These are phyloP conservation scores for Sugiyamaella marilandica DNA, from an alignment of 805 yeast species.

Conservation along the genomic window DNA sequence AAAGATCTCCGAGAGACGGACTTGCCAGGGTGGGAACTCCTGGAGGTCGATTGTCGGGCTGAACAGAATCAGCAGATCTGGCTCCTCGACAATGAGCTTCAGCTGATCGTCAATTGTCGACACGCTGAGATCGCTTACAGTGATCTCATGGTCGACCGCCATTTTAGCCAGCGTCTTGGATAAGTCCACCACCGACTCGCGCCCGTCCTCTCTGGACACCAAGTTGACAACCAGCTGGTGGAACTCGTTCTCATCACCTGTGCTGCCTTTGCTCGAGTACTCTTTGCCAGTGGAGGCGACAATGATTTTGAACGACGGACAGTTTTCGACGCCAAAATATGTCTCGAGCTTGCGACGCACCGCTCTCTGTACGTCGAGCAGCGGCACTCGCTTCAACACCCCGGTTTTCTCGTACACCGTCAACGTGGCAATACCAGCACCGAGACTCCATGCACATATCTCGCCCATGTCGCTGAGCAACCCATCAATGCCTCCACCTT, in stretches of 20 bases:
- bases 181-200: constrained; percentile 82
- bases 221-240: constrained; percentile 54
- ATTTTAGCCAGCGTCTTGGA: constrained; percentile 81
- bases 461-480: constrained; percentile 73
- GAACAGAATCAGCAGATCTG: constrained; percentile 79
- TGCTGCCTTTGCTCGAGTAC: neutral
- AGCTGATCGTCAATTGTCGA: constrained; percentile 55
- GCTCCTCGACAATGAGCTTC: constrained; percentile 79
- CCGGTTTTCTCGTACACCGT: constrained; percentile 81
- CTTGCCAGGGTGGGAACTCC: constrained; percentile 98
- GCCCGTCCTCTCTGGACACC: constrained; percentile 75
- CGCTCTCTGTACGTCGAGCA: constrained; percentile 45
- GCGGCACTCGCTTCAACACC: constrained; percentile 41
- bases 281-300: constrained; percentile 27
- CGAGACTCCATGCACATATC: constrained; percentile 78
- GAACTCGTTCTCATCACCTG: constrained; percentile 8
- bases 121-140: constrained; percentile 63
- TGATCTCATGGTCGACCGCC: constrained; percentile 55
- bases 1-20: constrained; percentile 81
- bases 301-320: constrained; percentile 58
- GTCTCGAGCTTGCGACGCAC: constrained; percentile 54
- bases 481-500: constrained; percentile 85
- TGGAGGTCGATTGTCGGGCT: constrained; percentile 85
- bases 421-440: constrained; percentile 73
- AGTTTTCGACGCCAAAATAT: constrained; percentile 67